Base-by-base conservation (phyloP, 768 basidiomycete species). In the Termitomyces sp. region DNA sequence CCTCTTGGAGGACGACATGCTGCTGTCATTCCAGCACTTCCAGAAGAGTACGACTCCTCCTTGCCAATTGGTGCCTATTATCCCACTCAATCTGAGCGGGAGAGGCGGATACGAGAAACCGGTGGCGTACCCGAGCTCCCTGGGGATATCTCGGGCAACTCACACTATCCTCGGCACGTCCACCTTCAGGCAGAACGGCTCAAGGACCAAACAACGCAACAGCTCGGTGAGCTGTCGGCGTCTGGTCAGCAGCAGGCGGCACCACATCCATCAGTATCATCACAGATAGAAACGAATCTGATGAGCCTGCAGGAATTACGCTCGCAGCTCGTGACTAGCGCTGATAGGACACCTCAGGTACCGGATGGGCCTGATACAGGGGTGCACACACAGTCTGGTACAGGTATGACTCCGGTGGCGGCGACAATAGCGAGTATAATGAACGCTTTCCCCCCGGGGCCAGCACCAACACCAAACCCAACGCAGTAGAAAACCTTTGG, bases 1-100 rank as follows among this genome's bases (percentile, higher is more conserved):
- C 86, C 82, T 44, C 77, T 91, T 55, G 89, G 90, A 54, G 89
- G 90, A 63, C 78, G 90, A 39, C 90, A 91, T 62, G 90, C 89
- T 37, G 84, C 88, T 59, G 89, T 91, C 53, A 86, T 87, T 50
- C 89, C 89, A 45, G 89, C 89, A 0, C 74, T 90, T 6, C 87
- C 88, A 8, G 89, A 91, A 65, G 88, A 89, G 54, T 85, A 83
- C 44, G 82, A 84, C 50, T 70, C 77, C 2, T 75, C 74, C 17
- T 67, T 73, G 63, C 76, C 77, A 5, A 70, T 78, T 27, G 77
- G 80, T 30, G 71, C 76, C 5, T 76, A 80, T 55, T 80, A 80
- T 47, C 77, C 76, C 12, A 64, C 67, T 1, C 41, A 41, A 42
- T 42, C 41, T 16, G 72, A 75, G 32, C 64, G 68, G 45, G 67